A percentile compares a stretch with the other conserved stretches of the same genome.
Evolutionary conservation across 345 rosid genomes (phyloP).

Genomic region (Gossypium raimondii): DNA sequence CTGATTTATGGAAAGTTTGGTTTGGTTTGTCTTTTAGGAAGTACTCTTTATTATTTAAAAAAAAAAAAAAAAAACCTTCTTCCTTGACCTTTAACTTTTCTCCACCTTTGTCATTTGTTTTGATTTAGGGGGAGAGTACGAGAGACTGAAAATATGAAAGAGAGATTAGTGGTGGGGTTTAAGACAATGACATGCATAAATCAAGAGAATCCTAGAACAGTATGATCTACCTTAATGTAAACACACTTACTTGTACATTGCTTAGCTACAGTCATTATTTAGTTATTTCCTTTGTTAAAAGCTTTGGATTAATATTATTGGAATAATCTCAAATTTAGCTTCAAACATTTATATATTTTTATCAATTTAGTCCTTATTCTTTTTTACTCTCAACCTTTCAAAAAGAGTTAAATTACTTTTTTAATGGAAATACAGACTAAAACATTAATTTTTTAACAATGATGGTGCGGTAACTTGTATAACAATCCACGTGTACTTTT

Average conservation of each 20-base stretch:
- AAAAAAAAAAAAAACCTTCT: not conserved
- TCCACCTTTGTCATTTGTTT: slow-evolving; percentile 31
- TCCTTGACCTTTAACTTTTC: slow-evolving; percentile 24
- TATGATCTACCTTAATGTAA: slow-evolving; percentile 9
- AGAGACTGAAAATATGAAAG: slow-evolving; percentile 10
- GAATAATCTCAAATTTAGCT: too few relatives aligned
- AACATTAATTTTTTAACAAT: too few relatives aligned
- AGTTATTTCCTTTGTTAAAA: too few relatives aligned
- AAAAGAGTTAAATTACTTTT: too few relatives aligned
- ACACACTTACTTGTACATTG: too few relatives aligned
- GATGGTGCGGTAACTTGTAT: rapidly evolving
- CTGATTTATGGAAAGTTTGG: slow-evolving; percentile 30
- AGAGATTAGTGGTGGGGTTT: slow-evolving; percentile 64
- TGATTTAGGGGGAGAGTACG: slow-evolving; percentile 14
- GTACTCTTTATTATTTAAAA: not conserved
- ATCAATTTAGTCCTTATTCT: too few relatives aligned
- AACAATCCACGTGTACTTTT: too few relatives aligned
- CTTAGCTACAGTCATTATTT: too few relatives aligned
- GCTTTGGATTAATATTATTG: too few relatives aligned
- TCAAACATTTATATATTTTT: too few relatives aligned
- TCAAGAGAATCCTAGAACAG: slow-evolving; percentile 66
- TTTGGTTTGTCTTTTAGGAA: slow-evolving; percentile 52
- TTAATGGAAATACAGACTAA: too few relatives aligned
- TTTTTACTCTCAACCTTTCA: too few relatives aligned
- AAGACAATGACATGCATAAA: slow-evolving; percentile 52